Evolutionary conservation across 306 rosid genomes (phyloP).

Genomic region (Begonia masoniana): DNA sequence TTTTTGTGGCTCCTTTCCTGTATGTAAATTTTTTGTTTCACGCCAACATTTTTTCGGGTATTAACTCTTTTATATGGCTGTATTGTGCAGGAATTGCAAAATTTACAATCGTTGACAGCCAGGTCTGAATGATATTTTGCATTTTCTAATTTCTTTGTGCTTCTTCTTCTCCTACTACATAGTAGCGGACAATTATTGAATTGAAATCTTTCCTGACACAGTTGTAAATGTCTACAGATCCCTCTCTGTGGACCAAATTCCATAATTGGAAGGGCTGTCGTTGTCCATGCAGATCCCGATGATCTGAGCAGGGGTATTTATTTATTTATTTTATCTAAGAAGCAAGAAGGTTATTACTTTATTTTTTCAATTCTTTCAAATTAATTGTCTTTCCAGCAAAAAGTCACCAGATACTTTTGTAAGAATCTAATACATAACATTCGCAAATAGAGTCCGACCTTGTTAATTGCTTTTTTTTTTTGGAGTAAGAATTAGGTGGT

Average conservation of each 20-base stretch:
- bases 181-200: not conserved
- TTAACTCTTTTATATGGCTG: slow-evolving; percentile 12
- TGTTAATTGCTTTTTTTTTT: too few species aligned
- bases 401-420: too few species aligned
- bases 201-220: slow-evolving; percentile 5
- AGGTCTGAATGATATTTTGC: slow-evolving; percentile 31
- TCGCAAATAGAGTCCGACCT: too few species aligned
- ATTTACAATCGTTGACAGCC: slow-evolving; percentile 58
- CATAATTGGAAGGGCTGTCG: slow-evolving; percentile 90
- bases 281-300: slow-evolving; percentile 88
- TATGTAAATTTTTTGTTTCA: not conserved
- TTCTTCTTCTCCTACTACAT: not conserved
- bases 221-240: slow-evolving; percentile 36
- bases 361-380: too few species aligned
- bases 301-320: slow-evolving; percentile 87
- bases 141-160: slow-evolving; percentile 1
- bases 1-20: not conserved
- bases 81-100: slow-evolving; percentile 45
- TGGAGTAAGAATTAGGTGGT: too few species aligned
- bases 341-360: too few species aligned
- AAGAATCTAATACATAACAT: too few species aligned
- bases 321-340: too few species aligned
- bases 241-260: slow-evolving; percentile 79
- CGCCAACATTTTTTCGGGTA: not conserved
- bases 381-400: too few species aligned